phyloP scores from a whole-genome alignment of 1,139 yeast genomes.

The Diutina neorugosa region DNA sequence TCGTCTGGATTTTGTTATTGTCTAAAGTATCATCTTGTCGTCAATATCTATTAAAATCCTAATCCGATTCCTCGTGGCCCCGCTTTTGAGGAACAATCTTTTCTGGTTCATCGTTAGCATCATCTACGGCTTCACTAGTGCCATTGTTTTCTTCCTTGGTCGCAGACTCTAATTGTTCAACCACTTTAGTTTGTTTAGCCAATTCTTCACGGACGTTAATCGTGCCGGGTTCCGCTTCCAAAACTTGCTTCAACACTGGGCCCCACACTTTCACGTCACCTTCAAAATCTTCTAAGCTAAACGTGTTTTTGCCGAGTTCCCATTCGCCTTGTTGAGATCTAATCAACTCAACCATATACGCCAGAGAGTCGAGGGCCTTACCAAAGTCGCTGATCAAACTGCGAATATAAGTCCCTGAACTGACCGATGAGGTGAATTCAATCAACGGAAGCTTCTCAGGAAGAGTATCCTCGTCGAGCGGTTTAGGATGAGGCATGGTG shows the following conservation, averaged over 20 bases:
- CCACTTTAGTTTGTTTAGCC: constrained; percentile 10
- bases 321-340: constrained; percentile 75
- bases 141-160: neutral
- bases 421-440: constrained; percentile 67
- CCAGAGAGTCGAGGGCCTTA: constrained; percentile 64
- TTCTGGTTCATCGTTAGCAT: constrained; percentile 4
- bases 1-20: neutral
- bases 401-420: constrained; percentile 93
- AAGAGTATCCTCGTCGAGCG: constrained; percentile 18
- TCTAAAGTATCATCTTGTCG: too few relatives aligned
- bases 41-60: neutral
- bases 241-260: constrained; percentile 41
- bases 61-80: neutral
- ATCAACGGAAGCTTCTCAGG: constrained; percentile 53
- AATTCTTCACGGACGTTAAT: neutral
- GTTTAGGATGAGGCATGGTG: constrained; percentile 15
- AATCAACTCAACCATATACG: constrained; percentile 79
- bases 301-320: constrained; percentile 62
- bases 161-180: neutral
- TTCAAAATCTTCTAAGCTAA: constrained; percentile 53
- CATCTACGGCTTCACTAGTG: neutral
- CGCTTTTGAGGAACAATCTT: constrained; percentile 1
- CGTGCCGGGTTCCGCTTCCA: constrained; percentile 18
- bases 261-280: constrained; percentile 58
- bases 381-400: constrained; percentile 86